Conservation (phyloP, 192 early-diverging fungal species). For the Coemansia sp. region DNA sequence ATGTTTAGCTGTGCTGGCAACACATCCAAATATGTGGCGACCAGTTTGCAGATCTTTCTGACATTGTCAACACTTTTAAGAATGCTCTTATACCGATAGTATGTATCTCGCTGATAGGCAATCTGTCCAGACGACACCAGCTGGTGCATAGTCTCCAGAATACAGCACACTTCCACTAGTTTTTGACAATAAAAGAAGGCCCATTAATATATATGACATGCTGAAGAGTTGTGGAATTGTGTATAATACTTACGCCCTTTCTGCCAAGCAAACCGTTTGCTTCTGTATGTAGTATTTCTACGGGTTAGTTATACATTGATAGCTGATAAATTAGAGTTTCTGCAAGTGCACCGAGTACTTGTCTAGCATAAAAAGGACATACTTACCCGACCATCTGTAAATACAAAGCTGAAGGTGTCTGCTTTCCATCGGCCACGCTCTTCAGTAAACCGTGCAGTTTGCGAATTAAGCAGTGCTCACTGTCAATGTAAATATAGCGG, state of each 20-base stretch:
- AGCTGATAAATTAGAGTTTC: background rate
- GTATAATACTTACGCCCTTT: constrained; percentile 19
- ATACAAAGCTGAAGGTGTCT: background rate
- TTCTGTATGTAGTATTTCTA: background rate
- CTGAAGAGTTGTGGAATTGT: background rate
- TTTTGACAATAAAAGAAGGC: background rate
- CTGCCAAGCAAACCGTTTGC: background rate
- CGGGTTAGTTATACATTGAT: background rate
- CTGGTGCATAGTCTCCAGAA: constrained; percentile 17
- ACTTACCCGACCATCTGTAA: background rate
- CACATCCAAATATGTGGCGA: constrained; percentile 25
- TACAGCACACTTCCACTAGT: constrained; percentile 26
- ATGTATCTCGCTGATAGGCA: constrained; percentile 48
- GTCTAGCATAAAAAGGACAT: background rate
- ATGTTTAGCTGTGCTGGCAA: constrained; percentile 33
- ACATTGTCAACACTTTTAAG: constrained; percentile 43
- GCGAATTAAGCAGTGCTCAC: background rate
- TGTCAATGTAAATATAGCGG: background rate
- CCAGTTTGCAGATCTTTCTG: constrained; percentile 22
- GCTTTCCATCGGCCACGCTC: background rate
- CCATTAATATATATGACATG: background rate
- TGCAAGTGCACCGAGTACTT: background rate
- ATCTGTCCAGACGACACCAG: constrained; percentile 26
- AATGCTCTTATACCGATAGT: constrained; percentile 29
- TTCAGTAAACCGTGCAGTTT: background rate